A percentile compares a stretch with the other conserved stretches of the same genome.
Conservation (phyloP, 164 flowering plant species). For the Chimonanthus praecox region DNA sequence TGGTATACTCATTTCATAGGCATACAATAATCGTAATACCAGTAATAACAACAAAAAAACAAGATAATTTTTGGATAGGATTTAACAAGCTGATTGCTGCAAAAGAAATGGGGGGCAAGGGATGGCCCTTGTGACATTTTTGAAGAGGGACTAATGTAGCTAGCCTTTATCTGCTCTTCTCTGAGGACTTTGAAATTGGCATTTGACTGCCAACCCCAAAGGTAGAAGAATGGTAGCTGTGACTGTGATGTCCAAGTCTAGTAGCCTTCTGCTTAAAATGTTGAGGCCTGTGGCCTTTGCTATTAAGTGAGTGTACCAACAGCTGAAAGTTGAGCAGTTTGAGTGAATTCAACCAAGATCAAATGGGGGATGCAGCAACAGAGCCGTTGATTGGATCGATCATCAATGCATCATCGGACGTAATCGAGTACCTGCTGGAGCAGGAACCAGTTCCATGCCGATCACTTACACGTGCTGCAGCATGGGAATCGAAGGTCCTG, state of each 20-base stretch:
- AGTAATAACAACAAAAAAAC: too few relatives aligned
- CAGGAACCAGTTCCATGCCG: conserved; percentile 19
- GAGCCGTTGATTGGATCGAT: conserved; percentile 33
- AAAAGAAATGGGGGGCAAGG: too few relatives aligned
- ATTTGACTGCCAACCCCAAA: background rate
- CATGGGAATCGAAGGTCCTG: conserved; percentile 64
- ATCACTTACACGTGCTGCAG: conserved; percentile 37
- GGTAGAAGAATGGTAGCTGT: background rate
- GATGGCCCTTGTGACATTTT: too few relatives aligned
- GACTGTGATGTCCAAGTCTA: background rate
- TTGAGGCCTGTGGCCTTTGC: background rate
- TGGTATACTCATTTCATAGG: too few relatives aligned
- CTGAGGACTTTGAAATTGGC: background rate
- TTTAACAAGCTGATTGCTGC: too few relatives aligned
- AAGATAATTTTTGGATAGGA: too few relatives aligned
- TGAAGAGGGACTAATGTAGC: background rate
- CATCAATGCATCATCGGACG: conserved; percentile 4
- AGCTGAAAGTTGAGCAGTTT: background rate
- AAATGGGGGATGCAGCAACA: background rate
- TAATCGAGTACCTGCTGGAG: conserved; percentile 41
- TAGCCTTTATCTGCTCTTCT: background rate
- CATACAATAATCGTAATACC: too few relatives aligned
- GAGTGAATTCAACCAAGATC: background rate
- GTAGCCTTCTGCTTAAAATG: background rate
- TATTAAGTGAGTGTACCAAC: background rate